phyloP scores from a whole-genome alignment of 768 basidiomycete genomes.

The Fibroporia radiculosa region DNA sequence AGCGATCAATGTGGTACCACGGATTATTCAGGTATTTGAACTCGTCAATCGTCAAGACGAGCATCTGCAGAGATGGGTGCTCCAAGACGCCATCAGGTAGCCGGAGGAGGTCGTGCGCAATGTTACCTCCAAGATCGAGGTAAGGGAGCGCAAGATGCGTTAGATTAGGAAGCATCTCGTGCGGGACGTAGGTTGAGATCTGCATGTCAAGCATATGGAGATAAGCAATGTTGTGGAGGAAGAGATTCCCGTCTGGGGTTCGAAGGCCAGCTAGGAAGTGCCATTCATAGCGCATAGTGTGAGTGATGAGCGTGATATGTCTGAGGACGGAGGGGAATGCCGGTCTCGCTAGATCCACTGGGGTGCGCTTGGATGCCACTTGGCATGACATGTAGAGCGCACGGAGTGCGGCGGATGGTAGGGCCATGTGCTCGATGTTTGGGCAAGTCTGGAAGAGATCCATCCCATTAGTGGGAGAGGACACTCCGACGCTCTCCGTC shows the following conservation, averaged over 20 bases:
- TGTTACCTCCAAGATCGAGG: slow-evolving; percentile 16
- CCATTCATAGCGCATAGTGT: slow-evolving; percentile 17
- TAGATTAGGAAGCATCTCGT: slow-evolving; percentile 18
- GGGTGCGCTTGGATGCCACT: background rate
- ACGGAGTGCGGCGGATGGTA: slow-evolving; percentile 13
- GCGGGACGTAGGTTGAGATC: slow-evolving; percentile 14
- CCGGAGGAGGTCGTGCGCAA: slow-evolving; percentile 9
- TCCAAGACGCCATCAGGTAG: slow-evolving; percentile 12
- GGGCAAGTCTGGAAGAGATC: slow-evolving; percentile 14
- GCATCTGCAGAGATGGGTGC: slow-evolving; percentile 12
- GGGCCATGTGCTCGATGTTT: slow-evolving; percentile 16
- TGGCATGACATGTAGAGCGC: slow-evolving; percentile 9
- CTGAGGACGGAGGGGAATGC: slow-evolving; percentile 6
- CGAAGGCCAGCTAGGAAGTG: slow-evolving; percentile 11
- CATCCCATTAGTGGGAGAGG: slow-evolving; percentile 10
- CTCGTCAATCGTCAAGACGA: slow-evolving; percentile 19
- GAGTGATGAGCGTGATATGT: slow-evolving; percentile 16
- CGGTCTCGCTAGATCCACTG: background rate
- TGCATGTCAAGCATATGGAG: slow-evolving; percentile 17
- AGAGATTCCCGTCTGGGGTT: slow-evolving; percentile 3
- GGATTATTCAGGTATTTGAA: slow-evolving; percentile 14
- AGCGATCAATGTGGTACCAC: slow-evolving; percentile 12
- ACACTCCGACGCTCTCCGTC: slow-evolving; percentile 15
- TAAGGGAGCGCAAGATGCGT: slow-evolving; percentile 20
- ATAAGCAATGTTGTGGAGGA: slow-evolving; percentile 18